Conservation (phyloP, 805 yeast genomes). For the Candida caryicola region DNA sequence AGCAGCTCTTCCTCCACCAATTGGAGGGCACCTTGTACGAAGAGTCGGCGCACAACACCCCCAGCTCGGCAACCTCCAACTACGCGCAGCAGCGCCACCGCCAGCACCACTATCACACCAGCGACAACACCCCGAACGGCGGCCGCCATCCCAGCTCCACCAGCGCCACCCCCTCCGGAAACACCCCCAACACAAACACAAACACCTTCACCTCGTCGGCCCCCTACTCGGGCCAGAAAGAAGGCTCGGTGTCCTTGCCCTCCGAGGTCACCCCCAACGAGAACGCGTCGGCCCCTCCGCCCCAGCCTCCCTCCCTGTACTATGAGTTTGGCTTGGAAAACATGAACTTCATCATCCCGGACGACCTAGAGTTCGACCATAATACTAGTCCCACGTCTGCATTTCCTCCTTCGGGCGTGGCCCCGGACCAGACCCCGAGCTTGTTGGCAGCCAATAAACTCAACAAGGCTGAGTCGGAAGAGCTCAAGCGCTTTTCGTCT, state of each 20-base stretch:
- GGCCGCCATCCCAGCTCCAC: slow-evolving; percentile 8
- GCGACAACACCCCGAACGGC: slow-evolving; percentile 4
- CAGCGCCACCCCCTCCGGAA: slow-evolving; percentile 6
- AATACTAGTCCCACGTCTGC: slow-evolving; percentile 19
- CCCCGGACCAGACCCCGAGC: slow-evolving; percentile 24
- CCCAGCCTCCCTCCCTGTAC: slow-evolving; percentile 3
- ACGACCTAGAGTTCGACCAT: slow-evolving; percentile 12
- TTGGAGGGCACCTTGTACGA: slow-evolving; percentile 30
- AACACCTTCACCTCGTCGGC: background rate
- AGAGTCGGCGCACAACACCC: slow-evolving; percentile 6
- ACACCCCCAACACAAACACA: slow-evolving; percentile 6
- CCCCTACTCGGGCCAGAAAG: background rate
- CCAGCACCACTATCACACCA: slow-evolving; percentile 4
- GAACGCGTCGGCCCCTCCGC: slow-evolving; percentile 2
- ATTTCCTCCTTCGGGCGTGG: slow-evolving; percentile 23
- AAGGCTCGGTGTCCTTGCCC: background rate
- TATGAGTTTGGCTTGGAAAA: slow-evolving; percentile 25
- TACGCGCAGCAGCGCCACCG: slow-evolving; percentile 7
- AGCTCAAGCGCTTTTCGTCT: slow-evolving; percentile 19
- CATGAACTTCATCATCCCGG: slow-evolving; percentile 36
- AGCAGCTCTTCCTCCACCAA: slow-evolving; percentile 27
- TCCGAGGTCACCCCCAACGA: background rate
- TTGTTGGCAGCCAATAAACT: slow-evolving; percentile 19
- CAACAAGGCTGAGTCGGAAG: slow-evolving; percentile 4
- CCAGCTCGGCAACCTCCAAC: slow-evolving; percentile 4